Percentiles rank a stretch among this genome's conserved stretches.
These are phyloP conservation scores for Lophiotrema nucula DNA, from an alignment of 495 filamentous ascomycete genomes.

Conservation along the genomic window DNA sequence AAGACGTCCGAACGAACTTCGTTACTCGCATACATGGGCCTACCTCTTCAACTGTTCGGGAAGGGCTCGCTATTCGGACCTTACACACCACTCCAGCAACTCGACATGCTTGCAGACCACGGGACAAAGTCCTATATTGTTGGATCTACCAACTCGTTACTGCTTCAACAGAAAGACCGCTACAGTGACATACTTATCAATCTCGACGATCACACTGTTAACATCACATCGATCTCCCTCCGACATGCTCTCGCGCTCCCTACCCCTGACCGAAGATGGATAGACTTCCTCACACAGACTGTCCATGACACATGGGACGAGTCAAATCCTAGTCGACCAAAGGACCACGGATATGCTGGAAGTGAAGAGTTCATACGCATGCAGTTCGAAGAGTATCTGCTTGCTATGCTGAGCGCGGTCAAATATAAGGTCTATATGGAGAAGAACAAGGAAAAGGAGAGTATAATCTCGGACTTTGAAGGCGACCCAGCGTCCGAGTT, in stretches of 20 bases:
- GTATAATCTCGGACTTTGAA: conserved; percentile 56
- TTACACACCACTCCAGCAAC: conserved; percentile 93
- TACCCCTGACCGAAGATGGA: conserved; percentile 88
- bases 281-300: conserved; percentile 88
- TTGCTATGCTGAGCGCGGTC: conserved; percentile 81
- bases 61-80: conserved; percentile 96
- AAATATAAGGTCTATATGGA: conserved; percentile 84
- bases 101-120: conserved; percentile 89
- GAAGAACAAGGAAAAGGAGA: conserved; percentile 58
- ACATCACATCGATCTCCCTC: conserved; percentile 75
- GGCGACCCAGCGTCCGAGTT: conserved; percentile 86
- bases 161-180: conserved; percentile 92
- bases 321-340: conserved; percentile 77
- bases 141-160: conserved; percentile 90
- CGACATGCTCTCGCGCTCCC: conserved; percentile 76
- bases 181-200: conserved; percentile 98
- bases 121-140: conserved; percentile 97
- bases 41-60: conserved; percentile 93
- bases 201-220: conserved; percentile 85
- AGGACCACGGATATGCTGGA: conserved; percentile 90
- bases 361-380: conserved; percentile 97
- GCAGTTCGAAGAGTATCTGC: conserved; percentile 95
- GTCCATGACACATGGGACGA: conserved; percentile 98
- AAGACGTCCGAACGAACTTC: conserved; percentile 89
- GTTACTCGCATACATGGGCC: conserved; percentile 86